phyloP scores from a whole-genome alignment of 805 yeast species.

The Cyberlindnera subsufficiens region DNA sequence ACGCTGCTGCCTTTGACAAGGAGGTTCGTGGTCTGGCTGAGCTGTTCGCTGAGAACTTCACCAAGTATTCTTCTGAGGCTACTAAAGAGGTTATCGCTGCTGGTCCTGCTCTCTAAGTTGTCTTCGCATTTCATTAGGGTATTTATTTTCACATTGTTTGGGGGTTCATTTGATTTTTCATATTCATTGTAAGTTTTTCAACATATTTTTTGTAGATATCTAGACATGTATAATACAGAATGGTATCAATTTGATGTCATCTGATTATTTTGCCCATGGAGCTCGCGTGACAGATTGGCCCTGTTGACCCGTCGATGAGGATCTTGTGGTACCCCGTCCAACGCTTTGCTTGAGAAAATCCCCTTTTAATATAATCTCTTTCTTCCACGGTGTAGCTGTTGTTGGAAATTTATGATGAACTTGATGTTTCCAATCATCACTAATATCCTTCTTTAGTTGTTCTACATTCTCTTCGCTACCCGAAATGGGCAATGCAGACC shows the following conservation, averaged over 20 bases:
- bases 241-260: no score
- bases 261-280: slow-evolving; percentile 14
- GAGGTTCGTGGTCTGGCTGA: slow-evolving; percentile 66
- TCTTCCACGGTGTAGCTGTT: slow-evolving; percentile 12
- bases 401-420: neutral
- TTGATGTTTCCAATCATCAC: slow-evolving; percentile 2
- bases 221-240: no score
- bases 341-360: no score
- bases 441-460: neutral
- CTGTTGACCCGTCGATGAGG: no score
- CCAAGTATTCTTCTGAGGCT: slow-evolving; percentile 75
- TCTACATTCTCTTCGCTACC: slow-evolving; percentile 8
- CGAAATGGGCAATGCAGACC: slow-evolving; percentile 24
- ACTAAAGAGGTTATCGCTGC: slow-evolving; percentile 87
- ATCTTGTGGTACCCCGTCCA: no score
- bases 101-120: slow-evolving; percentile 53
- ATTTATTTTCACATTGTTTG: neutral
- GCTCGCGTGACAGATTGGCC: slow-evolving; percentile 8
- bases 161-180: neutral
- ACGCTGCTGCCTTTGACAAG: slow-evolving; percentile 41
- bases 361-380: neutral
- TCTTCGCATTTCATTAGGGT: neutral
- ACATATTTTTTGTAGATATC: no score
- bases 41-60: slow-evolving; percentile 82
- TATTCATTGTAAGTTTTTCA: no score